Base-by-base conservation (phyloP, 352 stramenopile genomes). In the Pythium rhizo-oryzae region DNA sequence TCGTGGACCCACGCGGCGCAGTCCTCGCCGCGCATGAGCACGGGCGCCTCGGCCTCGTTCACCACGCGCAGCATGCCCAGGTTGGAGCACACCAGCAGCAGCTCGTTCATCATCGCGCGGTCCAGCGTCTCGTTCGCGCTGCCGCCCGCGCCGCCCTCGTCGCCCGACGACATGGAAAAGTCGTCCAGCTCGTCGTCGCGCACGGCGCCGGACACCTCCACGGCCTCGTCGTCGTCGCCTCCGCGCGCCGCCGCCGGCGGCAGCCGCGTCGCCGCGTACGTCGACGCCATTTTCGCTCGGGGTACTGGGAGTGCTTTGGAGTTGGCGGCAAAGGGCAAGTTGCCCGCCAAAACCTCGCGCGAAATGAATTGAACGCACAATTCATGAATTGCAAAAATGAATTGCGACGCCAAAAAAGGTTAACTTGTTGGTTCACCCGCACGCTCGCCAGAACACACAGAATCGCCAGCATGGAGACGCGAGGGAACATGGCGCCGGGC, bases 1-100 rank as follows among this genome's bases (percentile, higher is more conserved):
- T 97, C 89, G 75, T 96, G 85, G 62, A 97, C 71, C 87, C 89
- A 97, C 52, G 89, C 62, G 24, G 84, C 81, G 52, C 88, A 97
- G 72, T 96, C 78, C 59, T 97, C 89, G 30, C 89, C 84, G 18
- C 87, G 85, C 77, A 93, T 91, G 11, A 97, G 69, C 64, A 93
- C 76, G 23, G 86, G 84, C 21, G 65, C 60, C 15, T 84, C 81
- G 18, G 79, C 82, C 43, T 91, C 83, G 2, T 62, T 70, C 28
- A 78, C 72, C 23, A 91, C 81, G 51, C 82, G 86, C 25, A 93
- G 68, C 80, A 96, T 91, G 37, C 86, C 88, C 23, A 96, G 68
- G 69, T 96, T 96, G 37, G 88, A 96, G 77, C 88, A 96, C 65
- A 96, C 88, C 18, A 96, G 86, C 72, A 96, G 69, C 64, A 96